A percentile compares a stretch with the other conserved stretches of the same genome.
Evolutionary conservation across 106 monocot genomes (phyloP).

Genomic region (Apostasia shenzhenica): DNA sequence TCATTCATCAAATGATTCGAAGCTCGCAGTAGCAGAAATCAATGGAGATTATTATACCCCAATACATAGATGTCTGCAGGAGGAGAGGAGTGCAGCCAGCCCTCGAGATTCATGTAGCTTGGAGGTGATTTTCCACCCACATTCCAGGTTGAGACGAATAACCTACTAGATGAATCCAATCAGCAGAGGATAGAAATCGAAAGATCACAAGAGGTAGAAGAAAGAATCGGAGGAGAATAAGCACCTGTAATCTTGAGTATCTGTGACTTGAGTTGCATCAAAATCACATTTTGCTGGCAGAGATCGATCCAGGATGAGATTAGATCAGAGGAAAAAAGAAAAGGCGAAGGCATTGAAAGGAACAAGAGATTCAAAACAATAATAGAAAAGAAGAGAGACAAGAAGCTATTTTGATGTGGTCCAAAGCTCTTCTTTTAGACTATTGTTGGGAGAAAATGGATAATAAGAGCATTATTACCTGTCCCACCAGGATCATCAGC

Average conservation of each 20-base stretch:
- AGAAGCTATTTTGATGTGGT: constrained; percentile 14
- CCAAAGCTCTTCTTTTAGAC: constrained; percentile 15
- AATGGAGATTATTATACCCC: constrained; percentile 30
- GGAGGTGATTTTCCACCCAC: constrained; percentile 78
- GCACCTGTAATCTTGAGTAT: constrained; percentile 71
- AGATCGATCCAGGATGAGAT: constrained; percentile 19
- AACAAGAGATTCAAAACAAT: neutral
- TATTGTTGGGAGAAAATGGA: neutral
- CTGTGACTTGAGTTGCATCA: constrained; percentile 54
- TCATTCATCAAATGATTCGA: neutral
- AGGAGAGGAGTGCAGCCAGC: constrained; percentile 72
- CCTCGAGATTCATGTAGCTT: constrained; percentile 54
- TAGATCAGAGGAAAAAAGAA: neutral
- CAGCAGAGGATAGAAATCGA: neutral
- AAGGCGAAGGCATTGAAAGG: neutral
- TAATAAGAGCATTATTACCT: neutral
- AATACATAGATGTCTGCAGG: constrained; percentile 76
- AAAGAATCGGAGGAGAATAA: neutral
- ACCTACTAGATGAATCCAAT: constrained; percentile 15
- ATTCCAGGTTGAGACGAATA: constrained; percentile 77
- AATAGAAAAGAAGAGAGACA: constrained; percentile 17
- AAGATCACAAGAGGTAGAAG: neutral
- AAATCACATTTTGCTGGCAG: constrained; percentile 39
- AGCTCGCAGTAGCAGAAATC: neutral
- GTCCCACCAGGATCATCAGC: constrained; percentile 8